phyloP scores from a whole-genome alignment of 345 rosid genomes.

The Citrus trifoliata region DNA sequence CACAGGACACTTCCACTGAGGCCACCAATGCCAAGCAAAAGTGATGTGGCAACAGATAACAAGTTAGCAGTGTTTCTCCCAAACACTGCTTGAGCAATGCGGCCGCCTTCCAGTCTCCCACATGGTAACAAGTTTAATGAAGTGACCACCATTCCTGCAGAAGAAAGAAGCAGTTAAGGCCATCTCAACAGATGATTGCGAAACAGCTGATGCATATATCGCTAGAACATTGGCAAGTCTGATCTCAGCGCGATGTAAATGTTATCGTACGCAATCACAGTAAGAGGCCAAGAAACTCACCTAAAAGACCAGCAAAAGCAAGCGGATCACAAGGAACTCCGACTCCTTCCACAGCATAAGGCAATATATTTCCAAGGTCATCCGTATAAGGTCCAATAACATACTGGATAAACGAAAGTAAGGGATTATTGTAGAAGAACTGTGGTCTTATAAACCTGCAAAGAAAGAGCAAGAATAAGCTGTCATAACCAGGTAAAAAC shows the following conservation, averaged over 20 bases:
- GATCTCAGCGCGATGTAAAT: background rate
- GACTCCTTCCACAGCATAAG: conserved; percentile 90
- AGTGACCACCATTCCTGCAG: conserved; percentile 90
- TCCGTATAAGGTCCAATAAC: conserved; percentile 87
- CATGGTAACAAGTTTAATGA: conserved; percentile 91
- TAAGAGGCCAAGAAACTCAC: conserved; percentile 31
- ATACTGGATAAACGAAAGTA: conserved; percentile 79
- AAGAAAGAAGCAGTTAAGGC: background rate
- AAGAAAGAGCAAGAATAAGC: background rate
- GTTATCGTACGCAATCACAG: background rate
- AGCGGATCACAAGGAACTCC: conserved; percentile 96
- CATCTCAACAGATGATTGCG: background rate
- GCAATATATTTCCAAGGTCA: conserved; percentile 90
- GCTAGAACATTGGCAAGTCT: background rate
- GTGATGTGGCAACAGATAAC: conserved; percentile 73
- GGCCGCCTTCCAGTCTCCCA: conserved; percentile 94
- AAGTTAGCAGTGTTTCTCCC: conserved; percentile 77
- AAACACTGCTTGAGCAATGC: conserved; percentile 91
- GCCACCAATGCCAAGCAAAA: conserved; percentile 73
- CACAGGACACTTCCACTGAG: conserved; percentile 88
- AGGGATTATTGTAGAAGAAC: conserved; percentile 82
- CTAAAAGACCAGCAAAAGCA: conserved; percentile 93
- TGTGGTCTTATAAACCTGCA: conserved; percentile 89
- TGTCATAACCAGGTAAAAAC: background rate
- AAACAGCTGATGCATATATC: background rate